These are phyloP conservation scores for Brassica napus DNA, from an alignment of 345 rosid genomes.

Conservation along the genomic window DNA sequence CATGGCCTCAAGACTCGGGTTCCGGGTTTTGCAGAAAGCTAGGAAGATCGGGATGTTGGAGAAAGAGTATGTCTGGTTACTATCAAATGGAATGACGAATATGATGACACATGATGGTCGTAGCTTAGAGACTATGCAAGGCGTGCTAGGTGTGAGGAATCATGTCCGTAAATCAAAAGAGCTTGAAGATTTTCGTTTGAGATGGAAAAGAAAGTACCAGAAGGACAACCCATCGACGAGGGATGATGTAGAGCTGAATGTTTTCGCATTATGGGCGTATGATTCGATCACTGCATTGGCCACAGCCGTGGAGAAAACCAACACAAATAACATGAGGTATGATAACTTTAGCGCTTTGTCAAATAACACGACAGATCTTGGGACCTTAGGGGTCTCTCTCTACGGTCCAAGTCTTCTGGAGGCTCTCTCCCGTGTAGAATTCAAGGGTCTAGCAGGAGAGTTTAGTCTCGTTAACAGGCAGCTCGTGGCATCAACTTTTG, in stretches of 20 bases:
- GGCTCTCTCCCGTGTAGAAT: constrained; percentile 31
- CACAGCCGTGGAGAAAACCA: background rate
- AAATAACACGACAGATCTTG: constrained; percentile 20
- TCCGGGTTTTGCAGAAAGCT: constrained; percentile 45
- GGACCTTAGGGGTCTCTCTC: constrained; percentile 12
- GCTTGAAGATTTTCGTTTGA: constrained; percentile 15
- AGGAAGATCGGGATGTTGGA: constrained; percentile 57
- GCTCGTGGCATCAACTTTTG: background rate
- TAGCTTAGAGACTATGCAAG: constrained; percentile 27
- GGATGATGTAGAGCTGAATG: background rate
- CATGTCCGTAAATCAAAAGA: constrained; percentile 20
- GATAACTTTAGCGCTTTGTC: background rate
- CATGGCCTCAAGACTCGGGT: constrained; percentile 39
- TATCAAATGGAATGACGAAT: background rate
- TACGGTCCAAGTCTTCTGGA: constrained; percentile 38
- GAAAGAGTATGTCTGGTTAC: constrained; percentile 60
- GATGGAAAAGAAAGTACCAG: constrained; percentile 26
- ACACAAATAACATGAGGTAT: background rate
- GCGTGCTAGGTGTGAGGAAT: constrained; percentile 38
- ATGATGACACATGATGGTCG: background rate
- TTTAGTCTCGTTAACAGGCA: background rate
- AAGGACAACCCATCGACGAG: background rate
- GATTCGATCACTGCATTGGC: background rate
- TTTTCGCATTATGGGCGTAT: constrained; percentile 16
- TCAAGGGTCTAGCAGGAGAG: constrained; percentile 26